Conservation (phyloP, 2,329 filamentous ascomycete species). For the Lanzia echinophila region DNA sequence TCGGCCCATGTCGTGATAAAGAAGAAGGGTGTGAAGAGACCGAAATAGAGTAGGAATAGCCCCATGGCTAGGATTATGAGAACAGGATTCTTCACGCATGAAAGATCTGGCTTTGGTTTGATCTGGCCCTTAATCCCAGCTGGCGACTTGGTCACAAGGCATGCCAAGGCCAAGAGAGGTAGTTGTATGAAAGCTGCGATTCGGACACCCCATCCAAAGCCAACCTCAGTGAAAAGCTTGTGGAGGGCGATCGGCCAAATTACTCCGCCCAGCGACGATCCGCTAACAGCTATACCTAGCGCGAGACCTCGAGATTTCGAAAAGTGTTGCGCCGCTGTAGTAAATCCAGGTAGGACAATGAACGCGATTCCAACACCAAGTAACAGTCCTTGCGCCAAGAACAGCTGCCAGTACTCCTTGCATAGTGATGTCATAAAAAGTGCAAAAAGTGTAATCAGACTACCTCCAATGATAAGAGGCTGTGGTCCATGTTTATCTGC, state of each 20-base stretch:
- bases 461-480: background rate
- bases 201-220: slow-evolving; percentile 27
- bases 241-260: slow-evolving; percentile 31
- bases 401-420: slow-evolving; percentile 30
- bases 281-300: slow-evolving; percentile 23
- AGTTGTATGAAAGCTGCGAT: slow-evolving; percentile 22
- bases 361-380: slow-evolving; percentile 21
- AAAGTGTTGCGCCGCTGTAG: slow-evolving; percentile 14
- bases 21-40: slow-evolving; percentile 45
- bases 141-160: slow-evolving; percentile 9
- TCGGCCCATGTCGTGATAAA: slow-evolving; percentile 38
- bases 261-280: slow-evolving; percentile 31
- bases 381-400: slow-evolving; percentile 26
- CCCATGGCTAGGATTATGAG: slow-evolving; percentile 18
- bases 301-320: slow-evolving; percentile 15
- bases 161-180: slow-evolving; percentile 13
- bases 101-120: slow-evolving; percentile 14
- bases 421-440: slow-evolving; percentile 26
- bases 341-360: slow-evolving; percentile 22
- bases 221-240: slow-evolving; percentile 25
- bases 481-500: slow-evolving; percentile 28
- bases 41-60: slow-evolving; percentile 24
- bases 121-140: background rate
- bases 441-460: slow-evolving; percentile 11
- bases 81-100: slow-evolving; percentile 13